Evolutionary conservation across 2,329 filamentous ascomycete genomes (phyloP), one percentile per base, ranked within the genome.

Genomic region (Blastomyces percursus): DNA sequence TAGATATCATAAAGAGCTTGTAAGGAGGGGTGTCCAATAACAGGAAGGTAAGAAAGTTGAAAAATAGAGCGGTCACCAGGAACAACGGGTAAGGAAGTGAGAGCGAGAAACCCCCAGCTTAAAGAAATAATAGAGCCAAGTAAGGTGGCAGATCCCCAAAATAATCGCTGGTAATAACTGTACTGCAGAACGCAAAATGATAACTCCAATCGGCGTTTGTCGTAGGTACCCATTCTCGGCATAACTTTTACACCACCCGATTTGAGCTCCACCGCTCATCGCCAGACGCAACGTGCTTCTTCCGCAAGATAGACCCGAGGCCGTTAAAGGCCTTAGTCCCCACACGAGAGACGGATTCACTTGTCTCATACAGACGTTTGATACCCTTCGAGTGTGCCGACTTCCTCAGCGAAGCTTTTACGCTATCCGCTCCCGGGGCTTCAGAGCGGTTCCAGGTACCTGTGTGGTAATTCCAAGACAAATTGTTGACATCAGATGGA

Each of bases 231-330:
- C 27, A 32, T 32, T 19, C n/a, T 32, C 7, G 32, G 27, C 19
- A 54, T 19, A 30, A 19, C 19, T 9, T 54, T 54, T 27, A 56
- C 5, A 56, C n/a, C 38, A 44, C 38, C 12, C 44, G n/a, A 24
- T n/a, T 46, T 27, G 24, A 59, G 46, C 40, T 35, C 57, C 57
- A 48, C 44, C 57, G 30, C 16, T 59, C 57, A 48, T 46, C 57
- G 2, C 40, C 40, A 59, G 57, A 46, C 11, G 59, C 9, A 40
- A 35, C 50, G 24, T 42, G 42, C 48, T 61, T 63, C 51, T 63
- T 63, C 35, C 50, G 60, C 32, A 67, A 58, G 50, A 67, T 66
- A 11, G 64, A 66, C 19, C 66, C 66, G 44, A 67, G 57, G 16
- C 64, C 62, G 48, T 32, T 64, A n/a, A 65, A 42, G 1, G 64